Conservation (phyloP, 2,329 filamentous ascomycete species). For the Botryotinia globosa region DNA sequence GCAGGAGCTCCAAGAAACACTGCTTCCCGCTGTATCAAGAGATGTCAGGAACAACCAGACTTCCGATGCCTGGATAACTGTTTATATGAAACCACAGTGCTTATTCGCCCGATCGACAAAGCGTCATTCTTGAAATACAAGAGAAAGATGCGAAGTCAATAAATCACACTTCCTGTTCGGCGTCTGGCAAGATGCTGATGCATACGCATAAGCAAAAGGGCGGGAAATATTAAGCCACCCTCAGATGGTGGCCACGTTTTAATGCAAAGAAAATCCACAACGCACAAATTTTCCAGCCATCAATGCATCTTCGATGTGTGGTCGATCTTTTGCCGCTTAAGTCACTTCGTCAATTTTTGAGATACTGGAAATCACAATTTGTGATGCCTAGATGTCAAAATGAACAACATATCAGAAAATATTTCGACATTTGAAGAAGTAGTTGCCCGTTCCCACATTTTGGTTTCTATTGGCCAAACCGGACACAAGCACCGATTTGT, state of each 20-base stretch:
- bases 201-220: background rate
- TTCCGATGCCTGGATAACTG: background rate
- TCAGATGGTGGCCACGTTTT: slow-evolving; percentile 6
- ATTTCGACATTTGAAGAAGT: background rate
- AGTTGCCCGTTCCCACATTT: background rate
- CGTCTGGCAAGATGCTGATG: background rate
- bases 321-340: background rate
- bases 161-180: background rate
- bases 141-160: background rate
- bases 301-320: background rate
- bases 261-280: slow-evolving; percentile 14
- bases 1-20: background rate
- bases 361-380: background rate
- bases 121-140: background rate
- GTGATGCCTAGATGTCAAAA: background rate
- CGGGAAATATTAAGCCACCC: slow-evolving; percentile 9
- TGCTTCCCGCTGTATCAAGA: background rate
- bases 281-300: background rate
- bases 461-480: background rate
- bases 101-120: background rate
- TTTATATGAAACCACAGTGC: background rate
- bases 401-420: background rate
- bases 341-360: background rate
- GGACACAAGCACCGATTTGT: background rate
- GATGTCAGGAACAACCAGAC: background rate